Evolutionary conservation across 192 early-diverging fungal genomes (phyloP).

Genomic region (Thamnidium elegans): DNA sequence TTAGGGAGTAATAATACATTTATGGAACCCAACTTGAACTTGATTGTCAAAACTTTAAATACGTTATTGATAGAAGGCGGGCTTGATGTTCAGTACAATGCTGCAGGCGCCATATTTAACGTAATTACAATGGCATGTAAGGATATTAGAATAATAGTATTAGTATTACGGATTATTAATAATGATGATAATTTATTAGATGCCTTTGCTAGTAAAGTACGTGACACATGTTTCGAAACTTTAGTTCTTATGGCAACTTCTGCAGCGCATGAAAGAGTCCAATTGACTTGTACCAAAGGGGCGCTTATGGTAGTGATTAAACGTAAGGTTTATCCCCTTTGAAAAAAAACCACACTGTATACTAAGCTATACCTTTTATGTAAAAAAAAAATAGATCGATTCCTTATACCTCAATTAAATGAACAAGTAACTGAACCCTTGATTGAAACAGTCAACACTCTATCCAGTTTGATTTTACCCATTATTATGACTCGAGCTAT

Average conservation of each 20-base stretch:
- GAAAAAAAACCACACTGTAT: too few relatives aligned
- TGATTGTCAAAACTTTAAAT: constrained; percentile 23
- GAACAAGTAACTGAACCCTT: constrained; percentile 25
- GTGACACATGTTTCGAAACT: constrained; percentile 23
- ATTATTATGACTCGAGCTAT: constrained; percentile 26
- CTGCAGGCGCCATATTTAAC: constrained; percentile 32
- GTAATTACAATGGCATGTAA: constrained; percentile 29
- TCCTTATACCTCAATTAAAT: constrained; percentile 11
- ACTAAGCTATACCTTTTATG: neutral
- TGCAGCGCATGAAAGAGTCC: constrained; percentile 26
- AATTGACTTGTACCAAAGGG: constrained; percentile 29
- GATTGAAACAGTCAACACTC: constrained; percentile 10
- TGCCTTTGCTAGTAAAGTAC: constrained; percentile 21
- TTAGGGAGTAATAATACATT: constrained; percentile 23
- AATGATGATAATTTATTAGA: constrained; percentile 1
- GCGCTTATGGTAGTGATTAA: constrained; percentile 23
- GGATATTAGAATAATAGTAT: neutral
- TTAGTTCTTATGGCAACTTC: constrained; percentile 17
- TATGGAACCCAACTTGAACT: constrained; percentile 24
- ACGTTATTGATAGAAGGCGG: constrained; percentile 24
- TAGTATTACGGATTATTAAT: too few relatives aligned
- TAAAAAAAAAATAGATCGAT: constrained; percentile 12
- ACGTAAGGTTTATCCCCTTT: constrained; percentile 20
- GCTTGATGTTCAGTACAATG: constrained; percentile 31
- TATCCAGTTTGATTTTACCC: constrained; percentile 7